Evolutionary conservation across 441 rosid species (phyloP).

Genomic region (Jatropha podagrica): DNA sequence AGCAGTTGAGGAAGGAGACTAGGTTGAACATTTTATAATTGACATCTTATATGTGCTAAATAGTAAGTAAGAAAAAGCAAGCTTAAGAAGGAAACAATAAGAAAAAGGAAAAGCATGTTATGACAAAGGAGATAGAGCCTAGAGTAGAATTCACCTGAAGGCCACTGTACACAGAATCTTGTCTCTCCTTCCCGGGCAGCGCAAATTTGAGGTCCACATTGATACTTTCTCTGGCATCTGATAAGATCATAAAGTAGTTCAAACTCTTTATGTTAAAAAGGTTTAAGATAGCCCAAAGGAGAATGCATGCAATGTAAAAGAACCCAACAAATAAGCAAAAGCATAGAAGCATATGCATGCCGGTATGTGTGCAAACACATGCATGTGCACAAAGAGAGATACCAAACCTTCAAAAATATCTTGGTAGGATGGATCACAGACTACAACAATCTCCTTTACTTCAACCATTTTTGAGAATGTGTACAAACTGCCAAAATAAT

Average conservation of each 20-base stretch:
- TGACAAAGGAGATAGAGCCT: constrained; percentile 12
- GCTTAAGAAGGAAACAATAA: not conserved
- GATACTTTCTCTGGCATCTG: constrained; percentile 58
- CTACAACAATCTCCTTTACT: constrained; percentile 90
- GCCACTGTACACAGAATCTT: constrained; percentile 87
- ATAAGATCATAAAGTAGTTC: constrained; percentile 18
- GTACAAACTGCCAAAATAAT: constrained; percentile 57
- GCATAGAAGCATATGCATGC: no score
- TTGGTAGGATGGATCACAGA: constrained; percentile 87
- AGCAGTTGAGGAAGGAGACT: not conserved
- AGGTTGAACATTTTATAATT: not conserved
- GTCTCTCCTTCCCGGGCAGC: constrained; percentile 94
- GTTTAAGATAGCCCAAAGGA: not conserved
- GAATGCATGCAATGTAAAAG: not conserved
- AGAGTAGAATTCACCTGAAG: constrained; percentile 58
- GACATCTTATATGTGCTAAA: not conserved
- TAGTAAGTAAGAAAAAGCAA: not conserved
- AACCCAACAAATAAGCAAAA: not conserved
- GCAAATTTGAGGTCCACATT: constrained; percentile 67
- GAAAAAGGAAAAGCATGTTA: not conserved
- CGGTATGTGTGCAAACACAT: not conserved
- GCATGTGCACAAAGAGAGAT: constrained; percentile 9
- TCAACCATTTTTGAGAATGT: constrained; percentile 70
- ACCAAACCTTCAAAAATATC: constrained; percentile 80
- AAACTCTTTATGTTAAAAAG: not conserved